These are phyloP conservation scores for Amanita jacksonii DNA, from an alignment of 768 basidiomycete genomes.

Conservation along the genomic window DNA sequence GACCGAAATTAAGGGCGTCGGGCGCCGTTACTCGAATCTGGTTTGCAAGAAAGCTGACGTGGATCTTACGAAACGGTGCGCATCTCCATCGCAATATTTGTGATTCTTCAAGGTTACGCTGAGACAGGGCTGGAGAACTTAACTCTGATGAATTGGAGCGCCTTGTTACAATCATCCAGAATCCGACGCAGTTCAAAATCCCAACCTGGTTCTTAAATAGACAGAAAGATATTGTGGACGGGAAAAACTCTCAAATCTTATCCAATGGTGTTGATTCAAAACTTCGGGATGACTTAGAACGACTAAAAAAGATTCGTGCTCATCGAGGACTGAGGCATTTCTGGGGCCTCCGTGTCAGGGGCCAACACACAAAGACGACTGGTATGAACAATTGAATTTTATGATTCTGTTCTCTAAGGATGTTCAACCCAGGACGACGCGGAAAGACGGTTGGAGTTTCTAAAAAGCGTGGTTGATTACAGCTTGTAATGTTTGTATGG, in stretches of 20 bases:
- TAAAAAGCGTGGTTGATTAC: conserved; percentile 64
- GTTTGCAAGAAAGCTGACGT: conserved; percentile 99
- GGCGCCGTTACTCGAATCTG: conserved; percentile 95
- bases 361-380: conserved; percentile 99
- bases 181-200: conserved; percentile 99
- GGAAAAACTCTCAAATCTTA: conserved; percentile 92
- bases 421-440: conserved; percentile 57
- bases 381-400: conserved; percentile 38
- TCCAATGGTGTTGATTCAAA: conserved; percentile 98
- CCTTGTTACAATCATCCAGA: conserved; percentile 98
- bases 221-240: conserved; percentile 95
- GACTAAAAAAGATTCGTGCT: conserved; percentile 97
- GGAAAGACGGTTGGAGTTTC: conserved; percentile 96
- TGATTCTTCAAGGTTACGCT: conserved; percentile 6
- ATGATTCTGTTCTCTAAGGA: background rate
- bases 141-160: conserved; percentile 99
- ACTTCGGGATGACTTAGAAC: conserved; percentile 95
- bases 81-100: background rate
- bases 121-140: conserved; percentile 86
- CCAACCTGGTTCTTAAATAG: conserved; percentile 99
- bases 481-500: background rate
- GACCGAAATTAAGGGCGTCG: conserved; percentile 99
- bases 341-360: conserved; percentile 93
- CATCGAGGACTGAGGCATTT: conserved; percentile 90
- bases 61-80: conserved; percentile 95